These are phyloP conservation scores for Parascedosporium putredinis DNA, from an alignment of 2,329 filamentous ascomycete species.

Conservation along the genomic window DNA sequence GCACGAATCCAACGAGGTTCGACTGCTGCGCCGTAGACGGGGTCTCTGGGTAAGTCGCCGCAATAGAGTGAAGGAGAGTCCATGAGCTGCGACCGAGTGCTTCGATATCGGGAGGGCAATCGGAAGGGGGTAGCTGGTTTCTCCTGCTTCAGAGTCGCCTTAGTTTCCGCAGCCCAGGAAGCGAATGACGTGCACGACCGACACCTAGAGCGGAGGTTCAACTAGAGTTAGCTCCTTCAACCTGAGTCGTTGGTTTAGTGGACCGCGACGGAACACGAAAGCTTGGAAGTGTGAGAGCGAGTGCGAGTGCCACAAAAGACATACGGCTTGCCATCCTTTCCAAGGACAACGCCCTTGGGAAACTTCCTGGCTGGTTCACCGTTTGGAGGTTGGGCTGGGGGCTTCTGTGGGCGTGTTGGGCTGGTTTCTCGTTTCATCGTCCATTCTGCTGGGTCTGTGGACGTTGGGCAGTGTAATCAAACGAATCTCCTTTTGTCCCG, in stretches of 20 bases:
- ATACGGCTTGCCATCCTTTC: constrained; percentile 77
- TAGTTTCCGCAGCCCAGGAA: constrained; percentile 46
- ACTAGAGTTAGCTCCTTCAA: too few relatives aligned
- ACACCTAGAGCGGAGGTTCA: too few relatives aligned
- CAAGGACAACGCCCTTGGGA: constrained; percentile 63
- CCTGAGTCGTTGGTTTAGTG: too few relatives aligned
- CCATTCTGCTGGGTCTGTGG: constrained; percentile 17
- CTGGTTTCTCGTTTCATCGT: constrained; percentile 23
- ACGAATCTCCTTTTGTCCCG: too few relatives aligned
- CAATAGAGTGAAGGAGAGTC: constrained; percentile 88
- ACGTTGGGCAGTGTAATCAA: too few relatives aligned
- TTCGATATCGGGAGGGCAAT: constrained; percentile 89
- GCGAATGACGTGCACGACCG: constrained; percentile 62
- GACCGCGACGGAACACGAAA: too few relatives aligned
- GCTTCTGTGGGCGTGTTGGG: not conserved
- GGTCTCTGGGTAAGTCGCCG: constrained; percentile 68
- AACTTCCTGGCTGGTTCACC: constrained; percentile 40
- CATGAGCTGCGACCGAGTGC: constrained; percentile 77
- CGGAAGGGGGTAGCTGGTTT: constrained; percentile 23
- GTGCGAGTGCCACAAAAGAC: constrained; percentile 23
- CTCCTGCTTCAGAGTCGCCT: constrained; percentile 24
- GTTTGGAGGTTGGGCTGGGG: too few relatives aligned
- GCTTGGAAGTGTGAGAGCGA: not conserved
- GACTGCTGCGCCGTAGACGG: constrained; percentile 61
- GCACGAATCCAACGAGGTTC: constrained; percentile 69